These are phyloP conservation scores for Mycena amicta DNA, from an alignment of 768 basidiomycete species.

Conservation along the genomic window DNA sequence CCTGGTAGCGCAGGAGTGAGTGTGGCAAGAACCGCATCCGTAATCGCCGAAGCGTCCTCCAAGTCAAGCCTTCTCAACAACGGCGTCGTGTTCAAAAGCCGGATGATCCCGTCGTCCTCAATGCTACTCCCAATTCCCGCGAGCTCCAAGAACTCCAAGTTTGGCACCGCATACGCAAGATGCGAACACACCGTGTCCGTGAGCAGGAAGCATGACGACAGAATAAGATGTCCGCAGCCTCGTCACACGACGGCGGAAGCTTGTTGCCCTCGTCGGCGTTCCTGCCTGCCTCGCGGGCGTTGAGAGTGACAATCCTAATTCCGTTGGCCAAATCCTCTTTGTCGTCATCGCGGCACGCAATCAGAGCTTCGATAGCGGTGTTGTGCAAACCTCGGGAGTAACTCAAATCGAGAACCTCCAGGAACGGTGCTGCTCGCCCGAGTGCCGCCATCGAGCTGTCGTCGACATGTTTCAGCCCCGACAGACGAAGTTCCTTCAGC, in stretches of 20 bases:
- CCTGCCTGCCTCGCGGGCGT: constrained; percentile 66
- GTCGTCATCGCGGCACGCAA: constrained; percentile 48
- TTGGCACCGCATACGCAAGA: constrained; percentile 69
- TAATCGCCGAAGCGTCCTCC: constrained; percentile 79
- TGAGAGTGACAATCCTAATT: constrained; percentile 51
- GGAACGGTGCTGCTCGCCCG: constrained; percentile 66
- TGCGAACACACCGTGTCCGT: constrained; percentile 77
- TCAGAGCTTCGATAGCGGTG: constrained; percentile 73
- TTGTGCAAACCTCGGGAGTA: constrained; percentile 74
- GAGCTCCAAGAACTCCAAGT: constrained; percentile 77
- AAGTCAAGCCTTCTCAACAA: constrained; percentile 77
- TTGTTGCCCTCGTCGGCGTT: constrained; percentile 50
- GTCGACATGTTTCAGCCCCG: constrained; percentile 62
- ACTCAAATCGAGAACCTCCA: constrained; percentile 83
- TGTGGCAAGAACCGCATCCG: constrained; percentile 66
- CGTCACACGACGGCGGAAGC: constrained; percentile 64
- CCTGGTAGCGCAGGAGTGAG: constrained; percentile 58
- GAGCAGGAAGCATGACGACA: constrained; percentile 71
- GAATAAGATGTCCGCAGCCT: constrained; percentile 69
- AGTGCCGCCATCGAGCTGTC: constrained; percentile 66
- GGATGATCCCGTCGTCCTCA: constrained; percentile 72
- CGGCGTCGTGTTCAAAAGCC: constrained; percentile 69
- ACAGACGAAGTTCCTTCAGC: constrained; percentile 66
- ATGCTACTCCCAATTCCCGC: constrained; percentile 73
- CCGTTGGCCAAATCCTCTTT: constrained; percentile 35